Base-by-base conservation (phyloP, 139 green algal species). In the Chlorella sp. region DNA sequence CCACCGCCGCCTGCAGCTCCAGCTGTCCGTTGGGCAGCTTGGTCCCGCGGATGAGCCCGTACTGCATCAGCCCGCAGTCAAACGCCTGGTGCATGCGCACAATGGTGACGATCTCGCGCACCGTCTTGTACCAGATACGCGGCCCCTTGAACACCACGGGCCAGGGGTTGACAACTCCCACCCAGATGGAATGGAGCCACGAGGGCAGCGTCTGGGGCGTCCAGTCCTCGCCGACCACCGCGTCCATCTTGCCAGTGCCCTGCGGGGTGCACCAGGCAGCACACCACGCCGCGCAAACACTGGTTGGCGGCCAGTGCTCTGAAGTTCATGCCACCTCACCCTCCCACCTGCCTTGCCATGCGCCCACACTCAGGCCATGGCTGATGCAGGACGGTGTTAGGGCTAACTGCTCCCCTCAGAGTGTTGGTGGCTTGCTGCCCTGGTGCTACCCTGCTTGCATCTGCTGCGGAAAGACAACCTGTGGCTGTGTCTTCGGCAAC, bases 111-210 rank as follows among this genome's bases (percentile, higher is more conserved):
- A 97, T 96, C 73, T 98, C 94, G 2, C 94, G 81, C 29, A 87
- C 83, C 0, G 78, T 85, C 76, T 93, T 95, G 81, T 95, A 97
- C 93, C 92, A 97, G 14, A 93, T 76, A 67, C 69, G 77, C 33
- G 72, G 86, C 65, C 81, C 80, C 75, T 93, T 94, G 72, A 89
- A 89, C n/a, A 98, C 73, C 20, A 97, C 93, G 50, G 92, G 87
- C 92, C 93, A 98, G 59, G 94, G 94, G 80, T 97, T 90, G 70
- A 89, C 89, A 61, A 97, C 90, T 30, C 94, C 94, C 32, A 97
- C 93, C 89, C 92, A 96, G 77, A 96, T 93, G 63, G 85, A 93
- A 79, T 98, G 93, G n/a, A 91, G 88, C 93, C 93, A 98, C 10
- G 75, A 90, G 55, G 80, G 62, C 29, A 98, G 77, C 29, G 93